Conservation (phyloP, 371 early-diverging fungal genomes). For the Encephalitozoon romaleae region DNA sequence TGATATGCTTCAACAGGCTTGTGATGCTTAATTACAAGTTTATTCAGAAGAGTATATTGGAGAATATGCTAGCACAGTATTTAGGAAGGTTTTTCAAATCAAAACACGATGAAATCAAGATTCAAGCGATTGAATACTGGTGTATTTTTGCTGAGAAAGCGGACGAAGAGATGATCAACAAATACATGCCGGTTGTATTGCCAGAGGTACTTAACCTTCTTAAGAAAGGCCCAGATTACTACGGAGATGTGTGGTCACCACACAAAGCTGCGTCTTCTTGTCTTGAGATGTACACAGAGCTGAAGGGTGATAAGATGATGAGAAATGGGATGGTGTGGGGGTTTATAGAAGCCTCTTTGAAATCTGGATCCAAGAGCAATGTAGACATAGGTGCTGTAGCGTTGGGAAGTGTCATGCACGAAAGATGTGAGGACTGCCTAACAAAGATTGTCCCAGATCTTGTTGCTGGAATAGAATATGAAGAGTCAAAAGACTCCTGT, state of each 20-base stretch:
- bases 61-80: slow-evolving; percentile 23
- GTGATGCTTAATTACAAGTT: slow-evolving; percentile 36
- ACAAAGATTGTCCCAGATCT: slow-evolving; percentile 7
- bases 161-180: slow-evolving; percentile 25
- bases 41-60: slow-evolving; percentile 12
- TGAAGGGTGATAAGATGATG: slow-evolving; percentile 12
- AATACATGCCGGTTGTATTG: slow-evolving; percentile 21
- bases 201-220: slow-evolving; percentile 17
- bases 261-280: slow-evolving; percentile 58
- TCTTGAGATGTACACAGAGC: slow-evolving; percentile 30
- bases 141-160: slow-evolving; percentile 44
- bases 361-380: neutral
- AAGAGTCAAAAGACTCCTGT: slow-evolving; percentile 24
- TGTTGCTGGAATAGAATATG: slow-evolving; percentile 8
- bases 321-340: slow-evolving; percentile 3
- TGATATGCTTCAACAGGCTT: slow-evolving; percentile 46
- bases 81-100: slow-evolving; percentile 34
- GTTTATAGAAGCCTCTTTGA: slow-evolving; percentile 36
- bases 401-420: slow-evolving; percentile 41
- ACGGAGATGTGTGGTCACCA: slow-evolving; percentile 40
- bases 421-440: slow-evolving; percentile 14
- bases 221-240: slow-evolving; percentile 42
- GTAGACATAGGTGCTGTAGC: slow-evolving; percentile 54
- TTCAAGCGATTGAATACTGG: slow-evolving; percentile 57
- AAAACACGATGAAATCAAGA: slow-evolving; percentile 19